Evolutionary conservation across 1,139 yeast species (phyloP), one percentile per base, ranked within the genome.

Genomic region (Pichia sp.): DNA sequence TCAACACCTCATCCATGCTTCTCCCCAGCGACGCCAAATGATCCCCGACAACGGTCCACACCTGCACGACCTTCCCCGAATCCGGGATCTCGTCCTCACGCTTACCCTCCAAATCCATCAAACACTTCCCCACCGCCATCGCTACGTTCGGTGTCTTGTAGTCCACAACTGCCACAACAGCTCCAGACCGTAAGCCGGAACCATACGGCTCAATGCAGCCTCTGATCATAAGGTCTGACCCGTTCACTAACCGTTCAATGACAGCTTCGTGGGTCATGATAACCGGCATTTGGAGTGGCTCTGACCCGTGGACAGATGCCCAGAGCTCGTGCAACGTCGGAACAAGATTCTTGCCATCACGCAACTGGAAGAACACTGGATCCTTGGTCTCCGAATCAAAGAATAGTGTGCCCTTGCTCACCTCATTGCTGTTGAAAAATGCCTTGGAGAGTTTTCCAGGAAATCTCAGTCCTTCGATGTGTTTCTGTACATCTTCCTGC

Each of bases 211-310:
- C 87, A 6, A 87, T 75, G 2, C 93, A 82, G 0, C 99, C 99
- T 0, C 96, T 95, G 40, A 88, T 75, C 97, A 93, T 92, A 63
- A 93, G 75, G 67, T 92, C 86, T 0, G 98, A 97, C 8, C 97
- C 97, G 57, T 80, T 82, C 41, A 76, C 73, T 32, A 90, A 70
- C 73, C 54, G 80, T 80, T 51, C 73, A 19, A 92, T 76, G 2
- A 93, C 97, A 62, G 78, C 81, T 11, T 81, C 81, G 66, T 89
- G 93, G 0, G 97, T 92, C 54, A 73, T 70, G 3, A 92, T 79
- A 2, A 77, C 67, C 0, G 96, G 96, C 31, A 89, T 31, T 13
- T 42, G 46, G 7, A 51, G 31, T 1, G 41, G 29, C 11, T 23
- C 34, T 16, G 38, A 32, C 1, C 34, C 43, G 3, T 38, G 34